phyloP scores from a whole-genome alignment of 1,284 basidiomycete genomes.

The Cutaneotrichosporon mucoides region DNA sequence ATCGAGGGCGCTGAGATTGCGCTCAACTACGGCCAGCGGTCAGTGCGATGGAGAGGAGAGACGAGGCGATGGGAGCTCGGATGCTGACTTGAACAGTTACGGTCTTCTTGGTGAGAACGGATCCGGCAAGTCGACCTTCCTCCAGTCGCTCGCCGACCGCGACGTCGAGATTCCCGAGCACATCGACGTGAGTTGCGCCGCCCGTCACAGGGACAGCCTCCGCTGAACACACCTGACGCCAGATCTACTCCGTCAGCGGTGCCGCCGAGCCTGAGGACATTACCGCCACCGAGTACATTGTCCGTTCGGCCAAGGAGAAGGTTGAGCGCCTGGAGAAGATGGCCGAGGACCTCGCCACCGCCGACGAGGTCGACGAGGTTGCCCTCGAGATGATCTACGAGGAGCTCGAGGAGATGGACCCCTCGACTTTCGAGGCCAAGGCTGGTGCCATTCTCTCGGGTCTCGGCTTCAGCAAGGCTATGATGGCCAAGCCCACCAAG shows the following conservation, averaged over 20 bases:
- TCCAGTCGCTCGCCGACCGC: constrained; percentile 69
- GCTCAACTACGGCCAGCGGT: constrained; percentile 95
- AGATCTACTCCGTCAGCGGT: constrained; percentile 91
- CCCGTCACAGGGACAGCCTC: background rate
- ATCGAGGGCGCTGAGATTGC: constrained; percentile 84
- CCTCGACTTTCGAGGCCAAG: constrained; percentile 90
- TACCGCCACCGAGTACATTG: constrained; percentile 94
- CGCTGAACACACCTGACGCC: background rate
- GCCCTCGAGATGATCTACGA: constrained; percentile 87
- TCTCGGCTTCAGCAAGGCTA: constrained; percentile 82
- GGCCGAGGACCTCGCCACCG: constrained; percentile 88
- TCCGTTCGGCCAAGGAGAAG: constrained; percentile 87
- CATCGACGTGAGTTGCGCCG: constrained; percentile 61
- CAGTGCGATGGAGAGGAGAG: constrained; percentile 18
- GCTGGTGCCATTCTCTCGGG: constrained; percentile 94
- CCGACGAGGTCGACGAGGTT: constrained; percentile 83
- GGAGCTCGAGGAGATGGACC: constrained; percentile 96
- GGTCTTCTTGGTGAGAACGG: constrained; percentile 96
- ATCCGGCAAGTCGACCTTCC: constrained; percentile 73
- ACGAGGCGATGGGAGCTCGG: background rate
- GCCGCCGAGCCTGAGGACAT: constrained; percentile 95
- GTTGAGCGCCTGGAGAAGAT: constrained; percentile 91
- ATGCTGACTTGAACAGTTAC: constrained; percentile 52
- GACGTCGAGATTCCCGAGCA: constrained; percentile 93
- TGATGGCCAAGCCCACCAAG: constrained; percentile 97